Conservation (phyloP, 208 protist species). For the Novymonas esmeraldas region DNA sequence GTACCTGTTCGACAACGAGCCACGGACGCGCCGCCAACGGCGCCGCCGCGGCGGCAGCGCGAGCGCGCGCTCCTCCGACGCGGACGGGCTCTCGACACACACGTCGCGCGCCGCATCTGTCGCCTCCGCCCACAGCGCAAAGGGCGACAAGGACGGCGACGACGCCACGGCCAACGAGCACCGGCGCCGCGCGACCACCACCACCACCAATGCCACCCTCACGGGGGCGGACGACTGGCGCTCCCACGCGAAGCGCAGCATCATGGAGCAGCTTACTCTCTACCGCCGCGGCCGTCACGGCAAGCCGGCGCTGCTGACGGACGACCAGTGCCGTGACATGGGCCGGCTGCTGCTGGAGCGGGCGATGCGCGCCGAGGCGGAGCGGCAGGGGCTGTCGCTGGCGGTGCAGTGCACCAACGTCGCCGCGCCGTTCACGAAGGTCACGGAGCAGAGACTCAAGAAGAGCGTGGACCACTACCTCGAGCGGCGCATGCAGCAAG, state of each 20-base stretch:
- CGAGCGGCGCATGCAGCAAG: conserved; percentile 51
- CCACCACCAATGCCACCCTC: not conserved
- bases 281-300: conserved; percentile 61
- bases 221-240: conserved; percentile 54
- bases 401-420: conserved; percentile 59
- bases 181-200: not conserved
- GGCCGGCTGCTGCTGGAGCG: conserved; percentile 73
- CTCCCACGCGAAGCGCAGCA: conserved; percentile 69
- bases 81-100: conserved; percentile 2
- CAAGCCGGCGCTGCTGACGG: conserved; percentile 56
- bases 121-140: conserved; percentile 33
- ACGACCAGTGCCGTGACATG: conserved; percentile 54
- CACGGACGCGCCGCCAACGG: conserved; percentile 14
- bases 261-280: conserved; percentile 78
- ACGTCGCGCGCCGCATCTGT: conserved; percentile 43
- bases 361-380: conserved; percentile 61
- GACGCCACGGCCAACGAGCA: conserved; percentile 23
- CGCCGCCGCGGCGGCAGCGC: conserved; percentile 10
- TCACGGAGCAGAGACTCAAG: conserved; percentile 57
- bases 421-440: conserved; percentile 47
- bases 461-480: conserved; percentile 84
- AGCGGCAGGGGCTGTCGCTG: conserved; percentile 59
- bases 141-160: conserved; percentile 25
- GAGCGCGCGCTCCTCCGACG: conserved; percentile 15
- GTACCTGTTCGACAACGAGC: conserved; percentile 31